Base-by-base conservation (phyloP, 306 rosid species). In the Dalbergia oliveri region DNA sequence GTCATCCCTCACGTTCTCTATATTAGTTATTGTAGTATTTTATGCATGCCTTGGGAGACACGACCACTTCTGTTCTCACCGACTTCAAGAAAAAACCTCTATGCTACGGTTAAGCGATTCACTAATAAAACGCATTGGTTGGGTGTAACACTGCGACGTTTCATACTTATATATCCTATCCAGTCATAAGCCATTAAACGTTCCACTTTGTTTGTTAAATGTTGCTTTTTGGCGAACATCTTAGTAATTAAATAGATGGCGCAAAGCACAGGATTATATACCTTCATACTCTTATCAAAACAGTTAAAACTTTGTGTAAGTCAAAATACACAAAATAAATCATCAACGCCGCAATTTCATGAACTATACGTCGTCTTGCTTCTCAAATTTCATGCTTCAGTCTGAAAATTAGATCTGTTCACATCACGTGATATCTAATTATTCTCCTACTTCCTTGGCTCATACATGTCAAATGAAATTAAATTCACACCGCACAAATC, bases 61-160 rank as follows among this genome's bases (percentile, higher is more conserved):
- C 72, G 69, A 4, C 43, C 51, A 81, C 75, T 56, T 66, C 44
- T 73, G 62, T 56, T 73, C 63, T 9, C 21, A 81, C 62, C 69
- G 69, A 66, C 75, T 74, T 67, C 54, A 33, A 44, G 54, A 81
- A 73, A 64, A 75, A 9, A 26, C 31, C 31, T 9, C 44, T 4
- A 1, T 1, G 11, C 8, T 54, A 33, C 6, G 34, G 54, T 54
- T 72, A 34, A 16, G 61, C 15, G 1, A 26, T 56, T 54, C 35
- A 33, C 8, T n/a, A 6, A n/a, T 26, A 3, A 14, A 5, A 68
- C 3, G 12, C 15, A 45, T 21, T 23, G 58, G 41, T 2, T 8
- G 16, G 37, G 59, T 13, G 34, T 41, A 53, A 39, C 7, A 47
- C 53, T 11, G 53, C 0, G 2, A 9, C 9, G 15, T 37, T 37